Base-by-base conservation (phyloP, 78 protist species). In the Chrysochromulina parva region DNA sequence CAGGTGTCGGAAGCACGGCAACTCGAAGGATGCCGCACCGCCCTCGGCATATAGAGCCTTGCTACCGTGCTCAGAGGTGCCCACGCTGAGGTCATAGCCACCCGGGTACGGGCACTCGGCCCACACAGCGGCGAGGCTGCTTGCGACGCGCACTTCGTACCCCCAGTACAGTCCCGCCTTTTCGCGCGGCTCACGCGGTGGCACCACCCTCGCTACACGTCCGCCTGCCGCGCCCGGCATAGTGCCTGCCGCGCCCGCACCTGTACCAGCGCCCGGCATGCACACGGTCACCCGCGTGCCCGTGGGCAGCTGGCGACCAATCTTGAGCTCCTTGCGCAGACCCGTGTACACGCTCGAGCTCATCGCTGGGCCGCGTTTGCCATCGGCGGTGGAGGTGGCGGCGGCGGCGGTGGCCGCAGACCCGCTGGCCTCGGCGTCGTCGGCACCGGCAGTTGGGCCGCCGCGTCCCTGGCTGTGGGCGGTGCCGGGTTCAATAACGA, bases 11-110 rank as follows among this genome's bases (percentile, higher is more conserved):
- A 88, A 88, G 24, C 4, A 0, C 20, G 90, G 90, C 20, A 88
- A 59, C 57, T 24, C 17, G 11, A 22, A 65, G 65, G 69, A 16
- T 55, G 38, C 38, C 38, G 38, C 38, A 38, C 38, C 38, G 38
- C 38, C 38, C 38, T 19, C 88, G 24, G 16, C 52, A 14, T 7
- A 58, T 58, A 58, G 73, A 14, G 57, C 87, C 7, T 16, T 20
- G 26, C 24, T 22, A 3, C 93, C 96, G 3, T 93, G 26, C 81
- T 95, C 95, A 7, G 92, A 89, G 13, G 94, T 93, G 7, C 97
- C 97, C 20, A 95, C 65, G 24, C 69, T 71, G 28, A 85, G 69
- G 60, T 95, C 97, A 78, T 95, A 95, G n/a, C 95, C 94, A 55
- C 88, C 95, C 4, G 7, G 19, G 54, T 4, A 73, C 50, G 91